These are phyloP conservation scores for Boletus vinaceobasis DNA, from an alignment of 768 basidiomycete species.

Conservation along the genomic window DNA sequence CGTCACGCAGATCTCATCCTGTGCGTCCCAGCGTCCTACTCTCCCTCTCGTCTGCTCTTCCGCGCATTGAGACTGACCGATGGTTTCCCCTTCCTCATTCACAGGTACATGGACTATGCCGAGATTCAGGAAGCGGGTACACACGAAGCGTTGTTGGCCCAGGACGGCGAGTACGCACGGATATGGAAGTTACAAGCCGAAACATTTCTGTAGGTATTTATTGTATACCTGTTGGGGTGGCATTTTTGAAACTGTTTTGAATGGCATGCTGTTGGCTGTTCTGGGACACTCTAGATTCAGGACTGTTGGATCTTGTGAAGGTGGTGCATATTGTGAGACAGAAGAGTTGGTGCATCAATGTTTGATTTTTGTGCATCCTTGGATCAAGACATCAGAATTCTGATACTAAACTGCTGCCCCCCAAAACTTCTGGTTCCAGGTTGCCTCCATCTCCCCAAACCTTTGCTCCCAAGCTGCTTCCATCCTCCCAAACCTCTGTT, in stretches of 20 bases:
- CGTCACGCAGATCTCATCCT: constrained; percentile 68
- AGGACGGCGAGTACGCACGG: constrained; percentile 63
- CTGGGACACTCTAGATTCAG: not conserved
- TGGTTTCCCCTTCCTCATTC: not conserved
- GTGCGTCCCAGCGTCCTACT: constrained; percentile 32
- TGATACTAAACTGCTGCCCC: no score
- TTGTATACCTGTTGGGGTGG: not conserved
- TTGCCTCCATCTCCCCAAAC: no score
- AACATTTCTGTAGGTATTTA: constrained; percentile 48
- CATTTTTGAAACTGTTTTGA: not conserved
- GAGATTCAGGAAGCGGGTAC: constrained; percentile 62
- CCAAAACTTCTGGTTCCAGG: no score
- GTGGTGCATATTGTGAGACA: not conserved
- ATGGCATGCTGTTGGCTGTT: not conserved
- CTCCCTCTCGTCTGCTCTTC: not conserved
- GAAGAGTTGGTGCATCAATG: not conserved
- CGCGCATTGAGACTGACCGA: not conserved
- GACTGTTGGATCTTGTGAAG: not conserved
- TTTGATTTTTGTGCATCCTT: not conserved
- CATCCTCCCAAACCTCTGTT: no score
- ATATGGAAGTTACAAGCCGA: constrained; percentile 73
- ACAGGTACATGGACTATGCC: constrained; percentile 68
- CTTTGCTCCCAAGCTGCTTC: no score
- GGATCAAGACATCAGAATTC: no score
- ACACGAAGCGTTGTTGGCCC: constrained; percentile 54